Base-by-base conservation (phyloP, 164 flowering plant species). In the Magnolia kwangsiensis region DNA sequence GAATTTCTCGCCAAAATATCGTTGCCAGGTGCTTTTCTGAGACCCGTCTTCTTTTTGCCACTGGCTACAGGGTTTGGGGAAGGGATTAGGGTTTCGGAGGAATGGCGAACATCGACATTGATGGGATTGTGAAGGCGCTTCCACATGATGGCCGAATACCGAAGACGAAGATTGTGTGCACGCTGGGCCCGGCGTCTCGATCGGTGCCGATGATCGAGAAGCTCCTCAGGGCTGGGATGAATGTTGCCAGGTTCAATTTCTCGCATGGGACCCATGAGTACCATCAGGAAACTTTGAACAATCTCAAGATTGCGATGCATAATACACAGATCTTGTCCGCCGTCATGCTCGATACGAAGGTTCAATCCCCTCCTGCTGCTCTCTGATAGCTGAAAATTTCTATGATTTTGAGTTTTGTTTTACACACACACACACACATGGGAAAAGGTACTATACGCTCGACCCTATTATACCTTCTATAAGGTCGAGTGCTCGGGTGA, bases 301-400 rank as follows among this genome's bases (percentile, higher is more conserved):
- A 89, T 76, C 89, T 92, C 71, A 81, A 81, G 78, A 82, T 75
- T 19, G 93, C 93, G n/a, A 92, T 88, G 93, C 91, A 84, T 23
- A 88, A 86, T 74, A 87, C 94, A 55, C 86, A 83, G 81, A 90
- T 90, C 83, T 81, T 92, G 76, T 86, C 90, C 29, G 96, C 96
- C 51, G 90, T 92, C 81, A 92, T 92, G 96, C 96, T 92, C 49
- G 96, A 92, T 67, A 92, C 96, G 70, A 92, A 92, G 96, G 94
- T 91, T n/a, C 49, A 31, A 10, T 55, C 61, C 16, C 61, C 18
- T 55, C 16, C 11, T 11, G 18, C 61, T 51, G 10, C 10, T 9
- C 16, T 51, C 14, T 51, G 59, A 51, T 51, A 9, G 1, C 59
- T 51, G 59, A 51, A 51, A 8, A 27, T 27, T 27, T 27, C 29